Percentiles rank a stretch among this genome's conserved stretches.
Conservation (phyloP, 2,329 filamentous ascomycete species). For the Fusarium palustre region DNA sequence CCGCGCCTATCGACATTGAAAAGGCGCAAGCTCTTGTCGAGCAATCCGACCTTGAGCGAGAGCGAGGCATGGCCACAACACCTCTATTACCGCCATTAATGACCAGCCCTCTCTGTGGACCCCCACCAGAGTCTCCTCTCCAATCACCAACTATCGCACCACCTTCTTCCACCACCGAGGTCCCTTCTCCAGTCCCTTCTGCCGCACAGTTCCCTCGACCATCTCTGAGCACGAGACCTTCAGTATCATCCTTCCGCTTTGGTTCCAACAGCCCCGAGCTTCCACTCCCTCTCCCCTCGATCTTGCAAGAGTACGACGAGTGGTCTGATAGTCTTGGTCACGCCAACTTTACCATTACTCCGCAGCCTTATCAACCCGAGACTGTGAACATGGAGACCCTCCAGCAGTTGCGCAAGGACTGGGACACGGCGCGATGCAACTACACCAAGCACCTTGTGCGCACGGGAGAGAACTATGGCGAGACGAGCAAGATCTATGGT, state of each 20-base stretch:
- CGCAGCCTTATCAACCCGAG: slow-evolving; percentile 81
- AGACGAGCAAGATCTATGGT: slow-evolving; percentile 87
- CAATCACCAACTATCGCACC: slow-evolving; percentile 82
- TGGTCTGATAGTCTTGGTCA: slow-evolving; percentile 91
- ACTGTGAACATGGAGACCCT: slow-evolving; percentile 67
- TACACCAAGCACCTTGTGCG: slow-evolving; percentile 91
- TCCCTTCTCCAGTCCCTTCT: slow-evolving; percentile 57
- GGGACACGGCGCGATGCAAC: slow-evolving; percentile 85
- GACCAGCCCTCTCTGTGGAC: slow-evolving; percentile 66
- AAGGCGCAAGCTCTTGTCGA: slow-evolving; percentile 49
- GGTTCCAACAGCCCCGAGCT: slow-evolving; percentile 70
- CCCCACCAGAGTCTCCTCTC: slow-evolving; percentile 79
- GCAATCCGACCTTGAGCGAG: slow-evolving; percentile 66
- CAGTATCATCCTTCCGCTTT: slow-evolving; percentile 77
- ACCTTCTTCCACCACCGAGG: slow-evolving; percentile 58
- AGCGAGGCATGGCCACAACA: slow-evolving; percentile 75
- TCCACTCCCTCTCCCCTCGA: slow-evolving; percentile 69
- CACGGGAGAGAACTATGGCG: slow-evolving; percentile 89
- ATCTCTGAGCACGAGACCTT: slow-evolving; percentile 81
- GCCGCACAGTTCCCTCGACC: slow-evolving; percentile 64
- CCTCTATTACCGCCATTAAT: slow-evolving; percentile 87
- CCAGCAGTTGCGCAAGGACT: slow-evolving; percentile 77
- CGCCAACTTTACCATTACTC: slow-evolving; percentile 90
- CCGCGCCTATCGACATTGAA: slow-evolving; percentile 58
- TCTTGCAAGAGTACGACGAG: slow-evolving; percentile 77